Evolutionary conservation across 2,329 filamentous ascomycete genomes (phyloP).

Genomic region (Periconia sp.): DNA sequence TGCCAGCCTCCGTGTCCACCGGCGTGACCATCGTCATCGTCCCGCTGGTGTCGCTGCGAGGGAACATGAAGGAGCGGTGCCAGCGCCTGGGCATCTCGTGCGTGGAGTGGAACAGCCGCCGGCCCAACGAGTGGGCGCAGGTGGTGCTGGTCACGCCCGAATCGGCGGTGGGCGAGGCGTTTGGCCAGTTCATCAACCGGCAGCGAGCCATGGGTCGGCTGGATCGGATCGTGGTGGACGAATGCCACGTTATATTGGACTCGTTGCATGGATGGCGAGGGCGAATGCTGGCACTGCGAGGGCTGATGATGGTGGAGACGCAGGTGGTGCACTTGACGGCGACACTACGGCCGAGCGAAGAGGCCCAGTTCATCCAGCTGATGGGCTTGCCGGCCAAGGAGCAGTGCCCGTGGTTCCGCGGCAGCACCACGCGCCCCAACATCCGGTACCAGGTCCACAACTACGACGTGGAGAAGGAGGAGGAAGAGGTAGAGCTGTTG

Average conservation of each 20-base stretch:
- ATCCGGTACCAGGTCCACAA: not conserved
- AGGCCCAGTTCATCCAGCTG: not conserved
- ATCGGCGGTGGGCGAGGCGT: conserved; percentile 19
- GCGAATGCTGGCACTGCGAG: conserved; percentile 14
- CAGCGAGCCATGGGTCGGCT: conserved; percentile 14
- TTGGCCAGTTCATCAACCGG: conserved; percentile 20
- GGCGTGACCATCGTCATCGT: conserved; percentile 22
- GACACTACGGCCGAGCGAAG: conserved; percentile 18
- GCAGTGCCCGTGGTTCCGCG: not conserved
- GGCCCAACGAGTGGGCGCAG: conserved; percentile 11
- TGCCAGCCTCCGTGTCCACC: conserved; percentile 17
- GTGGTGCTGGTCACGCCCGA: conserved; percentile 28
- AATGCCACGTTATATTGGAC: conserved; percentile 16
- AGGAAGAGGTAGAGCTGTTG: not conserved
- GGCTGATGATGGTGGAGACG: conserved; percentile 14
- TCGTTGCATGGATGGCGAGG: conserved; percentile 10
- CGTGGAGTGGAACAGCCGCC: conserved; percentile 15
- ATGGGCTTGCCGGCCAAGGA: not conserved
- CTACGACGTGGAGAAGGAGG: not conserved
- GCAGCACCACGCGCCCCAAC: not conserved
- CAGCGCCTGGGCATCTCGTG: conserved; percentile 13
- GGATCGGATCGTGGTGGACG: conserved; percentile 15
- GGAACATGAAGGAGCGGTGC: conserved; percentile 19
- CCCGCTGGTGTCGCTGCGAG: conserved; percentile 20
- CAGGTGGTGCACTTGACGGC: conserved; percentile 25